Base-by-base conservation (phyloP, 768 basidiomycete species). In the Leccinum uliginosum region DNA sequence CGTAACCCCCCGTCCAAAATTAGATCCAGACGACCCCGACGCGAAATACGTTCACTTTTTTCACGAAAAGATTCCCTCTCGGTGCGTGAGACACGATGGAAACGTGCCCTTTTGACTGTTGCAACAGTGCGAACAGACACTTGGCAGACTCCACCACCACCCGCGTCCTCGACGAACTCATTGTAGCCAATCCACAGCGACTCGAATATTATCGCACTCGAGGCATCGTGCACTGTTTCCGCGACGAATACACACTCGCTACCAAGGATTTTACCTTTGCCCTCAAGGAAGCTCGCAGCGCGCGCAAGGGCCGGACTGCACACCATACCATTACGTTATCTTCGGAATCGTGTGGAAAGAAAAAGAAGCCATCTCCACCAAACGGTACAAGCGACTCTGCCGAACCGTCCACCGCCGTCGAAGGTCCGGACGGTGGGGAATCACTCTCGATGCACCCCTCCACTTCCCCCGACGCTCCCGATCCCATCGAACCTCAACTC, bases 21-120 rank as follows among this genome's bases (percentile, higher is more conserved):
- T 57, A 91, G 92, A 93, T 68, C 89, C 90, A 0, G 75, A 79
- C 59, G 87, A 93, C 61, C 62, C 80, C 9, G 89, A 93, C 63
- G 91, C 92, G 12, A 83, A 80, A 76, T 93, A 94, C 68, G 91
- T 95, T 2, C 87, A 93, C 65, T 95, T 95, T 69, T 95, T 95
- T 73, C 93, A 95, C 63, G 92, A 95, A 67, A 94, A 93, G 74
- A 95, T 95, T 61, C 93, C 93, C 21, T 94, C 93, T 54, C 80
- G 92, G 91, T 93, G 59, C 58, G 80, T 74, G 49, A n/a, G 34
- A 19, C 17, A 60, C 43, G 34, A 23, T 47, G 32, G 43, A 57
- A 17, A 19, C 32, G 56, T 59, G 1, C 61, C 51, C 47, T 40
- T 40, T 52, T 62, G 52, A 65, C 60, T 34, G 23, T 67, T 66